Base-by-base conservation (phyloP, 73 alveolate genomes). In the Stentor roeselii region DNA sequence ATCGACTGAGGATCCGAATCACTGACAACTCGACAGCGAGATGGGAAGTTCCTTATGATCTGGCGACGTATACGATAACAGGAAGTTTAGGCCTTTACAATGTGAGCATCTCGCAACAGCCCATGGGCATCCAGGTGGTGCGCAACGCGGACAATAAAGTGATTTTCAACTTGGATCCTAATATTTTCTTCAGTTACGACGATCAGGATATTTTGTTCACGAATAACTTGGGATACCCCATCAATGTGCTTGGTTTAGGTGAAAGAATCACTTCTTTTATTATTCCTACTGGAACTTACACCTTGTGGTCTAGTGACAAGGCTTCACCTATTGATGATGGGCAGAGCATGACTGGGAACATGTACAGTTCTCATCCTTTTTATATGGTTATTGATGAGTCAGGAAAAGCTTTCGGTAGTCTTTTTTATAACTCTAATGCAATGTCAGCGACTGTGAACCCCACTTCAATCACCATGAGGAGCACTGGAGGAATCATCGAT, bases 401-500 rank as follows among this genome's bases (percentile, higher is more conserved):
- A 21, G 67, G 67, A 11, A 37, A 21, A 21, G 27, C 36, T 21
- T 76, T 39, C 39, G 84, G 75, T 21, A 38, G 84, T 1, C 30
- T 76, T 76, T 40, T 39, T 0, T 76, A 32, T 27, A 82, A 76
- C 38, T 86, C 86, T 78, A 67, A 67, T 67, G 80, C 80, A 30
- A 67, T 67, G 80, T 11, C 37, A 67, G 75, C 86, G 37, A 21
- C 34, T 76, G 74, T 41, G 14, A 67, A 67, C 2, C 15, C 27
- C 6, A 34, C 21, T 21, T 41, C 27, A 36, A 1, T 76, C 2
- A 21, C 36, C 1, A 15, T 27, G 14, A 76, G 74, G 39, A n/a
- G 82, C 1, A 76, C 74, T 39, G 84, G 84, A 27, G 98, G 98
- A 59, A 87, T 92, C 3, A 90, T 90, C 42, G 97, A 92, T 83